Evolutionary conservation across 257 asterid genomes (phyloP), one percentile per base, ranked within the genome.

Genomic region (Forsythia suspensa): DNA sequence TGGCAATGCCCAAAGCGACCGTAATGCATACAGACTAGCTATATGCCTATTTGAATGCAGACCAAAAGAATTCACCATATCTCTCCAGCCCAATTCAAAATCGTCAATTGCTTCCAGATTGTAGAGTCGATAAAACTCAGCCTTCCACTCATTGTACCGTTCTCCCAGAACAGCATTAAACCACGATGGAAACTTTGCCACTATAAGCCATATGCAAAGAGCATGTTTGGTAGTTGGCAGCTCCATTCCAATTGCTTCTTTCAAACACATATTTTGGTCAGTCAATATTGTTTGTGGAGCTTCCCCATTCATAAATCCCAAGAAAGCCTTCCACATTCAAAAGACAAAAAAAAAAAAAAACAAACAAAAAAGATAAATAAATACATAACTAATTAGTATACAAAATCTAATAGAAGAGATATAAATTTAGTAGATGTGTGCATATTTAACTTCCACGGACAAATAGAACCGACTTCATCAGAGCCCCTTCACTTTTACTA

Each of bases 111-210:
- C 80, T 76, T 96, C 99, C 88, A 96, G 81, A 84, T 91, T 91
- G 84, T 96, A 94, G 34, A 94, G 93, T 38, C 92, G 88, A 86
- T 90, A 88, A 86, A 96, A 96, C 82, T 94, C 98, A 77, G 90
- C 82, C 88, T 94, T 96, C 99, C 99, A 96, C 40, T 90, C 97
- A 73, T 86, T 94, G 89, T 96, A 96, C 20, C 97, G 95, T 77
- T 92, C 98, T 70, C 99, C 98, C 81, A 96, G 81, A 39, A 92
- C 89, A 57, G 99, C 95, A 83, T 94, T 96, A 85, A 96, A 96
- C 99, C 99, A 96, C 36, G 99, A 96, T 0, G 99, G 99, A 69
- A 92, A 94, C 84, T 94, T 96, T 4, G 96, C 89, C 77, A 92
- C 95, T 24, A 94, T 91, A 81, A 91, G 96, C 99, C 98, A 92